Base-by-base conservation (phyloP, 352 stramenopile genomes). In the Phytopythium aichiense region DNA sequence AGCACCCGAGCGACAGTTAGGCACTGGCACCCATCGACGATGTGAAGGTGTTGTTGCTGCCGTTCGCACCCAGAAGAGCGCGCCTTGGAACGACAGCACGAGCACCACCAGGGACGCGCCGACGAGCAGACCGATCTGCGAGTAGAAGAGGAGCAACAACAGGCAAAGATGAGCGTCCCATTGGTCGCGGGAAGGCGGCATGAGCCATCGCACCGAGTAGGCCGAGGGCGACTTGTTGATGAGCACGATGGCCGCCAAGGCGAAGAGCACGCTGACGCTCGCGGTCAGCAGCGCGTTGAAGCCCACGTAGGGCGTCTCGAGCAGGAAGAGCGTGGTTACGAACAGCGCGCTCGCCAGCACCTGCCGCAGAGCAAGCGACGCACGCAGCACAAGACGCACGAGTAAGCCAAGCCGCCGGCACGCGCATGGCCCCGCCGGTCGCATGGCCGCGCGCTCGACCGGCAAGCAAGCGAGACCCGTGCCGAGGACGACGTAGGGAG, bases 151-250 rank as follows among this genome's bases (percentile, higher is more conserved):
- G 15, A 13, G 11, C 38, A 6, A 20, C 18, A 57, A 25, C 40
- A 65, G 37, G 37, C 56, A 7, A 48, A 61, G 59, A 25, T 56
- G 8, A 51, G 45, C 22, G 1, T 3, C 22, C 0, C 51, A 7
- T 20, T n/a, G 45, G 22, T 11, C 31, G 22, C 16, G 2, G 9
- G 38, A 1, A 23, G 7, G 11, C 45, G 12, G 25, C 40, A 9
- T 22, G 16, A 25, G 18, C 7, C 33, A 25, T 73, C 75, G 60
- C 59, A 92, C 84, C 57, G 77, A 89, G 65, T 88, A 94, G 31
- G 82, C 84, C 2, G 84, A 94, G 1, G 84, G 84, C 53, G 82
- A 77, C 56, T 92, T 92, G 73, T 92, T 92, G 43, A 94, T 68
- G 49, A 90, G 79, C 50, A 89, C 76, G 61, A 94, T 82, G 46